A percentile compares a stretch with the other conserved stretches of the same genome.
Conservation (phyloP, 148 eudicot species). For the Bassia scoparia region DNA sequence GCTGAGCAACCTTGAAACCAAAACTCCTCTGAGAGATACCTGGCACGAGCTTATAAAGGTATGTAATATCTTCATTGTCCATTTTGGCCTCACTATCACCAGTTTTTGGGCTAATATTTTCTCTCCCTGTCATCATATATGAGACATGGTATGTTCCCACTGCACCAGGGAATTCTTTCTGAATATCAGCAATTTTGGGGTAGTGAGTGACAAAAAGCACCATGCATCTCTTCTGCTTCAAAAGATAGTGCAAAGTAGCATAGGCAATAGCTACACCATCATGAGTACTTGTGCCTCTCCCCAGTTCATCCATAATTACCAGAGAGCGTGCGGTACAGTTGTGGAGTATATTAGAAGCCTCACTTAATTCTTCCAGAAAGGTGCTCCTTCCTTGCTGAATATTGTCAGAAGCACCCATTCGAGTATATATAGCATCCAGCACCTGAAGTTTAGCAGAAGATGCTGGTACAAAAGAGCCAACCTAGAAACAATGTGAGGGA, state of each 20-base stretch:
- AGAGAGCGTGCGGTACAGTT: slow-evolving; percentile 64
- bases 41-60: slow-evolving; percentile 85
- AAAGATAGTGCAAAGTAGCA: slow-evolving; percentile 77
- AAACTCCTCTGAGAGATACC: slow-evolving; percentile 88
- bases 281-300: slow-evolving; percentile 97
- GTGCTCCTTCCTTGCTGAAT: slow-evolving; percentile 95
- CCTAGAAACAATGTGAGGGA: slow-evolving; percentile 34
- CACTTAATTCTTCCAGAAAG: slow-evolving; percentile 87
- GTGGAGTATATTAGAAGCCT: slow-evolving; percentile 72
- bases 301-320: slow-evolving; percentile 90
- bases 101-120: slow-evolving; percentile 11
- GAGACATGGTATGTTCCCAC: slow-evolving; percentile 92
- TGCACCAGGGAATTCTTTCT: slow-evolving; percentile 61
- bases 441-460: slow-evolving; percentile 73
- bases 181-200: slow-evolving; percentile 71
- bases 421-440: slow-evolving; percentile 73
- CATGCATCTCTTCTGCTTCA: slow-evolving; percentile 67
- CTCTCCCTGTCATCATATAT: slow-evolving; percentile 52
- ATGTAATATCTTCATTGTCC: slow-evolving; percentile 60
- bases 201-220: slow-evolving; percentile 91
- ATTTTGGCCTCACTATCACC: slow-evolving; percentile 21
- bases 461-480: slow-evolving; percentile 97
- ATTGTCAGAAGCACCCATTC: slow-evolving; percentile 97
- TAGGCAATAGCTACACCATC: slow-evolving; percentile 98
- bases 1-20: slow-evolving; percentile 93